A percentile compares a stretch with the other conserved stretches of the same genome.
phyloP scores from a whole-genome alignment of 495 filamentous ascomycete genomes.

The Podospora bellae-mahoneyi region DNA sequence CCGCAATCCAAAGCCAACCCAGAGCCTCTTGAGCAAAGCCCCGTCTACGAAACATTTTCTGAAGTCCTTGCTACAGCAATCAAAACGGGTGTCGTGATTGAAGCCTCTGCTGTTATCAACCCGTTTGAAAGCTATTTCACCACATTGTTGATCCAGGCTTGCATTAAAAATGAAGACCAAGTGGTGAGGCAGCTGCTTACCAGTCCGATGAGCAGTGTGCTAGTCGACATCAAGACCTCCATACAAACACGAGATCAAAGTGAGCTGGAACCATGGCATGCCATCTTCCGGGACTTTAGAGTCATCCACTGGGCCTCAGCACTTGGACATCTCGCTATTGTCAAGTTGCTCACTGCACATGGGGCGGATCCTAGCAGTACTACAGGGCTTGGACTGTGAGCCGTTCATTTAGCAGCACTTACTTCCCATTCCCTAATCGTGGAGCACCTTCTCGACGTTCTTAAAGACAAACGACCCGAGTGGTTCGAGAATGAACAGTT shows the following conservation, averaged over 20 bases:
- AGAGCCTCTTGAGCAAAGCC: not conserved
- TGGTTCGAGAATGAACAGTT: not conserved
- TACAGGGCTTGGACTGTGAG: not conserved
- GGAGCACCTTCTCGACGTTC: not conserved
- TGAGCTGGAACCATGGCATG: not conserved
- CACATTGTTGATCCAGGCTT: not conserved
- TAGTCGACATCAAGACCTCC: not conserved
- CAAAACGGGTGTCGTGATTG: not conserved
- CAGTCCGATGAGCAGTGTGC: not conserved
- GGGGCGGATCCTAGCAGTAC: not conserved
- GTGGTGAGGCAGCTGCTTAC: not conserved
- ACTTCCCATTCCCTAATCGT: not conserved
- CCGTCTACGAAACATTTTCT: not conserved
- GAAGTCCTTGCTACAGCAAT: not conserved
- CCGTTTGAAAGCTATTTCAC: not conserved
- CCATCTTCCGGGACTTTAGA: not conserved
- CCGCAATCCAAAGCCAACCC: not conserved
- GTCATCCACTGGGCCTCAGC: conserved; percentile 1
- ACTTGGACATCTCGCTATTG: not conserved
- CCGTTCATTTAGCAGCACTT: conserved; percentile 8
- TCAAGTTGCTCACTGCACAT: not conserved
- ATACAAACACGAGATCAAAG: not conserved
- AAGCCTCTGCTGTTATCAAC: not conserved
- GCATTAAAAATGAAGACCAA: not conserved
- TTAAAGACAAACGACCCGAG: not conserved